A percentile compares a stretch with the other conserved stretches of the same genome.
Conservation (phyloP, 306 rosid genomes). For the Begonia peltatifolia region DNA sequence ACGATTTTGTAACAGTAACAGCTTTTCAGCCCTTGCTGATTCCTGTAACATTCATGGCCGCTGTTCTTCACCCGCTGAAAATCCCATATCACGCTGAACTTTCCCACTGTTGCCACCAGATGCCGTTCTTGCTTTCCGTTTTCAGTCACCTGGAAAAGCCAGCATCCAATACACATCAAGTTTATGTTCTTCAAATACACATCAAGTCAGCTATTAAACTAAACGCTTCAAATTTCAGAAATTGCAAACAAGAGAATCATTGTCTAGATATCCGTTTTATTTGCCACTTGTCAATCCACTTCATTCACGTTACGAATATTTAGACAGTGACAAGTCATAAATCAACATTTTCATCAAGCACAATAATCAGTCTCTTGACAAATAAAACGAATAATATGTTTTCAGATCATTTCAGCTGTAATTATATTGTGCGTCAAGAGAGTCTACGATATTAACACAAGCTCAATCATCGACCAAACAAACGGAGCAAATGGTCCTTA, state of each 20-base stretch:
- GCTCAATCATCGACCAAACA: constrained; percentile 4
- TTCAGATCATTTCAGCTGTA: not conserved
- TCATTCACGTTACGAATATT: too few species aligned
- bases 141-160: constrained; percentile 56
- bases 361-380: too few species aligned
- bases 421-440: not conserved
- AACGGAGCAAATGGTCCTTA: constrained; percentile 17
- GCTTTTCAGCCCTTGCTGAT: constrained; percentile 91
- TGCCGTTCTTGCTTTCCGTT: constrained; percentile 93
- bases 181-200: too few species aligned
- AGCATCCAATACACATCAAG: too few species aligned
- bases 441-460: not conserved
- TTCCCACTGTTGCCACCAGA: constrained; percentile 84
- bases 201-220: too few species aligned
- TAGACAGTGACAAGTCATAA: too few species aligned
- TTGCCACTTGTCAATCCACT: too few species aligned
- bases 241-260: too few species aligned
- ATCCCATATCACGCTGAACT: constrained; percentile 97
- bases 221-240: too few species aligned
- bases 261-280: too few species aligned
- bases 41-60: constrained; percentile 69
- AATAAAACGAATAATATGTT: too few species aligned
- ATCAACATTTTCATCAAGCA: too few species aligned
- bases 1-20: constrained; percentile 87
- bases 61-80: constrained; percentile 84